These are phyloP conservation scores for Achaetomium macrosporum DNA, from an alignment of 2,329 filamentous ascomycete genomes.

Conservation along the genomic window DNA sequence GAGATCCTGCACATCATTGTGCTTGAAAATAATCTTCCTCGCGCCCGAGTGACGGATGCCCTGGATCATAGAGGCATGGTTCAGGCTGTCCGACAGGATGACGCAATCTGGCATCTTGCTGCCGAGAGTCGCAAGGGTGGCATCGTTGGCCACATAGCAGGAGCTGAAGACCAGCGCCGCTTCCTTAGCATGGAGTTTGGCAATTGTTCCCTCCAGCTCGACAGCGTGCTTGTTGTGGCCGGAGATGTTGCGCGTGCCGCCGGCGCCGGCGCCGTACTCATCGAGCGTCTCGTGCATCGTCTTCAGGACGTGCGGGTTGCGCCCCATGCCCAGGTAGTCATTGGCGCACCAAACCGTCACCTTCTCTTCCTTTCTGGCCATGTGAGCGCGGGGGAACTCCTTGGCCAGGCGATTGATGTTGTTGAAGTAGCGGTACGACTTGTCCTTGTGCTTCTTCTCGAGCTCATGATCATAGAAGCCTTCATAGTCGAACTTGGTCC, in stretches of 20 bases:
- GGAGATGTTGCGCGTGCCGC: slow-evolving; percentile 94
- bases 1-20: slow-evolving; percentile 91
- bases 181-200: slow-evolving; percentile 87
- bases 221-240: slow-evolving; percentile 96
- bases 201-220: slow-evolving; percentile 71
- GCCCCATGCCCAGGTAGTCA: slow-evolving; percentile 96
- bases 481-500: slow-evolving; percentile 79
- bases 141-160: slow-evolving; percentile 97
- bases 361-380: slow-evolving; percentile 71
- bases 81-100: slow-evolving; percentile 93
- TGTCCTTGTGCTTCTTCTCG: slow-evolving; percentile 99
- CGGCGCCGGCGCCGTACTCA: slow-evolving; percentile 89
- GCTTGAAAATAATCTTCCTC: slow-evolving; percentile 97
- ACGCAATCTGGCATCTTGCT: slow-evolving; percentile 96
- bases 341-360: slow-evolving; percentile 99
- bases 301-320: slow-evolving; percentile 78
- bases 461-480: slow-evolving; percentile 81
- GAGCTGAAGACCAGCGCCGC: slow-evolving; percentile 91
- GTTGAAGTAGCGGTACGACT: slow-evolving; percentile 99
- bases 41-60: slow-evolving; percentile 96
- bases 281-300: slow-evolving; percentile 94
- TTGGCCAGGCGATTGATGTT: slow-evolving; percentile 98
- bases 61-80: slow-evolving; percentile 99
- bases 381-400: slow-evolving; percentile 93
- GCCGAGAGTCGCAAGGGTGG: slow-evolving; percentile 90